Evolutionary conservation across 2,329 filamentous ascomycete species (phyloP).

Genomic region (Didymella glomerata): DNA sequence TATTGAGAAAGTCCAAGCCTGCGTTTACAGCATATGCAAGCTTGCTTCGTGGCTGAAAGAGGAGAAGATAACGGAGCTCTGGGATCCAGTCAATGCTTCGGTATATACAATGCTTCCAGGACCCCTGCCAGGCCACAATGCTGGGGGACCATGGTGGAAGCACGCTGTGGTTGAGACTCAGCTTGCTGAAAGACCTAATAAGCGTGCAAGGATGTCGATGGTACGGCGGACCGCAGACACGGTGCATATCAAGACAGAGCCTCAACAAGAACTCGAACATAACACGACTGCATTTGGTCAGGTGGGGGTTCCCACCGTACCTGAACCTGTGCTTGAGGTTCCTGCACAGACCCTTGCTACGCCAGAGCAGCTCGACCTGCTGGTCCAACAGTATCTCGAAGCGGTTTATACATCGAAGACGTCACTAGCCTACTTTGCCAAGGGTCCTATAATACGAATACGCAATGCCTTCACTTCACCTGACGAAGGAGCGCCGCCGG

Average conservation of each 20-base stretch:
- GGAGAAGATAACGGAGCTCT: conserved; percentile 56
- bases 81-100: conserved; percentile 39
- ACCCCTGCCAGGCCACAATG: not conserved
- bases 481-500: conserved; percentile 67
- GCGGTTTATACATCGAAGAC: conserved; percentile 65
- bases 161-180: conserved; percentile 35
- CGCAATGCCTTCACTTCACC: conserved; percentile 74
- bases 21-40: conserved; percentile 73
- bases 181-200: conserved; percentile 27
- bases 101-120: conserved; percentile 69
- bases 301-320: not conserved
- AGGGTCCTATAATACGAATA: conserved; percentile 79
- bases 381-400: conserved; percentile 53
- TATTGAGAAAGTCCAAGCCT: conserved; percentile 71
- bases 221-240: conserved; percentile 30
- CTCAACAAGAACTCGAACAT: conserved; percentile 3
- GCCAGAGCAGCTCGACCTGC: conserved; percentile 62
- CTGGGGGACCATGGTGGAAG: conserved; percentile 44
- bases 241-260: conserved; percentile 17
- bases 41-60: conserved; percentile 73
- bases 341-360: conserved; percentile 27
- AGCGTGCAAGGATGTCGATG: conserved; percentile 44
- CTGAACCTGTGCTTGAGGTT: conserved; percentile 13
- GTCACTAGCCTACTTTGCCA: conserved; percentile 83
- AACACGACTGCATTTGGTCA: conserved; percentile 1